A percentile compares a stretch with the other conserved stretches of the same genome.
phyloP scores from a whole-genome alignment of 495 filamentous ascomycete species.

The Viridothelium virens region DNA sequence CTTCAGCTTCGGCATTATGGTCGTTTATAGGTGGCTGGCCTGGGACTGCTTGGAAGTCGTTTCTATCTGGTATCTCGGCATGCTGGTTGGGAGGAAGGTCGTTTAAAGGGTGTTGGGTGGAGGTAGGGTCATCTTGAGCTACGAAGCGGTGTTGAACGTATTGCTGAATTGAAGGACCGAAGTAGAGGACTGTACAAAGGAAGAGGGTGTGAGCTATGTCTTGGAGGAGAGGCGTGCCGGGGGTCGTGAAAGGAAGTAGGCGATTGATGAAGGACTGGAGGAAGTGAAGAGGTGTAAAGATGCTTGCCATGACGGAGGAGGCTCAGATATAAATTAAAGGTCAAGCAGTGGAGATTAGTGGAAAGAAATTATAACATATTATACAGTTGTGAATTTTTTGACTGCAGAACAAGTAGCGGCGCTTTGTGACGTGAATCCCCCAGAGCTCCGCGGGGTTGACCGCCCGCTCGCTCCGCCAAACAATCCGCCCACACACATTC shows the following conservation, averaged over 20 bases:
- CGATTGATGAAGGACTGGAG: constrained; percentile 22
- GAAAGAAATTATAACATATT: background rate
- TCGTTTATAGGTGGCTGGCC: background rate
- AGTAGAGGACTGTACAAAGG: constrained; percentile 34
- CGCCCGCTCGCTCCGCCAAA: constrained; percentile 8
- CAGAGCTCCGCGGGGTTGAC: background rate
- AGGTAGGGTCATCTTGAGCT: background rate
- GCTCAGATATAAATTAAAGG: background rate
- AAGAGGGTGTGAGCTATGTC: constrained; percentile 33
- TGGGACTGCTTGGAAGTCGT: background rate
- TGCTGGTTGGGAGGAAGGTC: background rate
- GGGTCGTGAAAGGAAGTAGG: constrained; percentile 36
- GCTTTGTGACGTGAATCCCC: background rate
- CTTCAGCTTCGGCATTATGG: background rate
- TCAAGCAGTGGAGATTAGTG: background rate
- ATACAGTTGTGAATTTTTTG: too few relatives aligned
- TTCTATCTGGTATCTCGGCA: too few relatives aligned
- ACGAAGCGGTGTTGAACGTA: constrained; percentile 4
- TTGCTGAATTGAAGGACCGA: constrained; percentile 27
- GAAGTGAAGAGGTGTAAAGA: constrained; percentile 3
- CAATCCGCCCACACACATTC: constrained; percentile 9
- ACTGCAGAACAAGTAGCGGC: too few relatives aligned
- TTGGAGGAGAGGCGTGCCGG: constrained; percentile 33
- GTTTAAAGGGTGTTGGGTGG: background rate
- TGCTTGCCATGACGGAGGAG: constrained; percentile 15